These are phyloP conservation scores for Fusarium solani-melongenae DNA, from an alignment of 2,329 filamentous ascomycete genomes.

Conservation along the genomic window DNA sequence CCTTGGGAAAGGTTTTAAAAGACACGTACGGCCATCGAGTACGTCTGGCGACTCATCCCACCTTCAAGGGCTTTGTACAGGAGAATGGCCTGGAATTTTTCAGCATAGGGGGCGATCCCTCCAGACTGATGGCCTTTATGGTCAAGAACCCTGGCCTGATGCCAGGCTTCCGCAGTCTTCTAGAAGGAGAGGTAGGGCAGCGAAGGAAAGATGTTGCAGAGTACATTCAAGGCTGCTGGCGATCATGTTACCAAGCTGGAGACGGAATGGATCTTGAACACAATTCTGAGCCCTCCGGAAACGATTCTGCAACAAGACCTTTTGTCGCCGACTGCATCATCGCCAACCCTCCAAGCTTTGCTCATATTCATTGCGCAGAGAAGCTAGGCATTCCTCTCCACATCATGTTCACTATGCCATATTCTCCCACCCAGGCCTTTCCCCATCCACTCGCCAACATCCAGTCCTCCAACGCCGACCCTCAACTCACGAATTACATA, in stretches of 20 bases:
- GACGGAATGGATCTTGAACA: conserved; percentile 64
- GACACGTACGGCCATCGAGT: conserved; percentile 76
- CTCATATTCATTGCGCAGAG: conserved; percentile 79
- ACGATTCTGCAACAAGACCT: conserved; percentile 61
- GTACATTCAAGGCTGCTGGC: conserved; percentile 86
- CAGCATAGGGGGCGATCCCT: conserved; percentile 79
- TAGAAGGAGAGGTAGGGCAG: conserved; percentile 80
- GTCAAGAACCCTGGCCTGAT: conserved; percentile 89
- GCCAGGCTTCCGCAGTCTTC: conserved; percentile 81
- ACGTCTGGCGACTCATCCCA: conserved; percentile 77
- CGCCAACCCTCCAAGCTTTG: conserved; percentile 82
- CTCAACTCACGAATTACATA: conserved; percentile 81
- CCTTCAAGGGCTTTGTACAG: conserved; percentile 75
- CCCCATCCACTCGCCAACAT: conserved; percentile 89
- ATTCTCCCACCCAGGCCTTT: conserved; percentile 86
- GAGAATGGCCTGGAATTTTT: conserved; percentile 81
- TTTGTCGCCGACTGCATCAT: conserved; percentile 89
- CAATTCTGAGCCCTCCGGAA: conserved; percentile 59
- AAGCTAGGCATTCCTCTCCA: conserved; percentile 80
- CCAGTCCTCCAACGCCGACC: conserved; percentile 78
- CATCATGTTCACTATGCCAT: conserved; percentile 97
- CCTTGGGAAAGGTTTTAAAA: conserved; percentile 73
- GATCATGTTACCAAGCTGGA: conserved; percentile 83
- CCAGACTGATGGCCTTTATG: conserved; percentile 88
- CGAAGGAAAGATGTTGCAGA: conserved; percentile 79